phyloP scores from a whole-genome alignment of 176 grass and related monocot genomes.

The Eremochloa ophiuroides region DNA sequence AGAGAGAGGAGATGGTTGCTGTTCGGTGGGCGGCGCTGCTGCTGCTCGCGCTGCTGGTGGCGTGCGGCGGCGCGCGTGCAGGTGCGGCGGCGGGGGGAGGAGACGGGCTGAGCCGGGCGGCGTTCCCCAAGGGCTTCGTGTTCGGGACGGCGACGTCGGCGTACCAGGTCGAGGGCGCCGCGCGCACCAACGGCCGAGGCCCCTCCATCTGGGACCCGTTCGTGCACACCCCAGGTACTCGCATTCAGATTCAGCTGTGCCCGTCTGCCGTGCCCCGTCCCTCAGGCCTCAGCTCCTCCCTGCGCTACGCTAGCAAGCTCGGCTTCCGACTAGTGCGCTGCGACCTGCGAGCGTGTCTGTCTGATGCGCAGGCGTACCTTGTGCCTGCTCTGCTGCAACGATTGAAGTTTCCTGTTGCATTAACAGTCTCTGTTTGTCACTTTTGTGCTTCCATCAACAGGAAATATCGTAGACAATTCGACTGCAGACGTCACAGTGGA shows the following conservation, averaged over 20 bases:
- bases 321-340: neutral
- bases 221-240: constrained; percentile 52
- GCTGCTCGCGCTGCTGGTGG: constrained; percentile 4
- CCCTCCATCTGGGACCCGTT: constrained; percentile 65
- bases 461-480: constrained; percentile 33
- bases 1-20: neutral
- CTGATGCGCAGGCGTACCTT: neutral
- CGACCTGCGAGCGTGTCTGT: neutral
- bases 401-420: neutral
- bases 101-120: constrained; percentile 34
- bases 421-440: too few relatives aligned
- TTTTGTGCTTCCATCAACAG: constrained; percentile 16
- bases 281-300: too few relatives aligned
- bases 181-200: constrained; percentile 40
- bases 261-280: too few relatives aligned
- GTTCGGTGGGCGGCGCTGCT: neutral
- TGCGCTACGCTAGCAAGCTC: neutral
- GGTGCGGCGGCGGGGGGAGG: neutral
- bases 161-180: constrained; percentile 67
- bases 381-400: neutral
- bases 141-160: constrained; percentile 70
- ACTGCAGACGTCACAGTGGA: constrained; percentile 58
- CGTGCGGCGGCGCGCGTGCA: neutral
- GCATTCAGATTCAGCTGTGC: neutral
- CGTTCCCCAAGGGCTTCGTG: constrained; percentile 57